Percentiles rank a stretch among this genome's conserved stretches.
Evolutionary conservation across 2,329 filamentous ascomycete species (phyloP).

Genomic region (Colletotrichum kahawae): DNA sequence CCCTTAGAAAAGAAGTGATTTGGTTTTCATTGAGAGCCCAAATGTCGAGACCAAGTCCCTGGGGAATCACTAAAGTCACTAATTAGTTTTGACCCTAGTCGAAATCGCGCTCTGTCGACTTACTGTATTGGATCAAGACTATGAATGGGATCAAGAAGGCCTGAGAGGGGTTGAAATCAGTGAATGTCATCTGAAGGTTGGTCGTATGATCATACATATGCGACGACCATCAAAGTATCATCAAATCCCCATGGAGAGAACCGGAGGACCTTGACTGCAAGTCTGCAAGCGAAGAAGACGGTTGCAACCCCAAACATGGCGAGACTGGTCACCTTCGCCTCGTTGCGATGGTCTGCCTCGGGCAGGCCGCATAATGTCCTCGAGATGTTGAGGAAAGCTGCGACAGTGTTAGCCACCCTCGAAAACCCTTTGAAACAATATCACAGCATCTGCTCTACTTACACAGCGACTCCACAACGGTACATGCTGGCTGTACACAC

Average conservation of each 20-base stretch:
- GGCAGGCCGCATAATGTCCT: background rate
- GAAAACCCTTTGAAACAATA: background rate
- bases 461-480: background rate
- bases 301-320: background rate
- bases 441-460: background rate
- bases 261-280: background rate
- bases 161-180: background rate
- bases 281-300: background rate
- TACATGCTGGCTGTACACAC: background rate
- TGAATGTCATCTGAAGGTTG: background rate
- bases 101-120: background rate
- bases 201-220: background rate
- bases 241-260: background rate
- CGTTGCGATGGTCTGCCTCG: background rate
- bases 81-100: background rate
- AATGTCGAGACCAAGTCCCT: slow-evolving; percentile 54
- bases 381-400: slow-evolving; percentile 7
- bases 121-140: background rate
- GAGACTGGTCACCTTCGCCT: background rate
- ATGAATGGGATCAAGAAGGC: background rate
- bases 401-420: background rate
- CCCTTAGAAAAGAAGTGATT: background rate
- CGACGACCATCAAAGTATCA: background rate
- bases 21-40: slow-evolving; percentile 41
- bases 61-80: slow-evolving; percentile 14